These are phyloP conservation scores for Seiridium unicorne DNA, from an alignment of 2,329 filamentous ascomycete genomes.

Conservation along the genomic window DNA sequence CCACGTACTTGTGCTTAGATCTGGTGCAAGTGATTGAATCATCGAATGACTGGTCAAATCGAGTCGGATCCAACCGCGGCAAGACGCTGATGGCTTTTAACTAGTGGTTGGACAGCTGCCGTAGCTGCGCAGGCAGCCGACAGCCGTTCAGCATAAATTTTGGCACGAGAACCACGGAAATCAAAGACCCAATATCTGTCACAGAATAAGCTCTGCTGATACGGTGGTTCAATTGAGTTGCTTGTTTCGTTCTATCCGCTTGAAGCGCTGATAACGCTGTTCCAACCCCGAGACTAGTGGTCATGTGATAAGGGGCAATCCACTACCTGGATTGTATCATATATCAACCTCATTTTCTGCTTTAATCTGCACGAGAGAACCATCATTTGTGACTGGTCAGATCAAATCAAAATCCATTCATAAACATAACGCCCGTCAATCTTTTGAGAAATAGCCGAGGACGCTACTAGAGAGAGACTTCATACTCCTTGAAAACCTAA, in stretches of 20 bases:
- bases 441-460: neutral
- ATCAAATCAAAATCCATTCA: too few species aligned
- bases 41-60: neutral
- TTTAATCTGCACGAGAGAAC: too few species aligned
- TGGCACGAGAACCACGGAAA: too few species aligned
- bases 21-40: slow-evolving; percentile 5
- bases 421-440: neutral
- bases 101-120: neutral
- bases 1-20: neutral
- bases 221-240: too few species aligned
- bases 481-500: neutral
- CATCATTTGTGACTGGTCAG: too few species aligned
- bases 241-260: too few species aligned
- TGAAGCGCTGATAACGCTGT: too few species aligned
- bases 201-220: too few species aligned
- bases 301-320: neutral
- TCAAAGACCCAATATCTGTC: too few species aligned
- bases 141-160: neutral
- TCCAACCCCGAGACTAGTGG: neutral
- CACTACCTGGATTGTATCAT: neutral
- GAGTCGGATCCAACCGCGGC: neutral
- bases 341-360: neutral
- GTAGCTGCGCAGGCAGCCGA: neutral
- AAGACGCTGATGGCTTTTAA: neutral
- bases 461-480: neutral